These are phyloP conservation scores for Oryza meridionalis DNA, from an alignment of 176 grass and related monocot genomes.

Conservation along the genomic window DNA sequence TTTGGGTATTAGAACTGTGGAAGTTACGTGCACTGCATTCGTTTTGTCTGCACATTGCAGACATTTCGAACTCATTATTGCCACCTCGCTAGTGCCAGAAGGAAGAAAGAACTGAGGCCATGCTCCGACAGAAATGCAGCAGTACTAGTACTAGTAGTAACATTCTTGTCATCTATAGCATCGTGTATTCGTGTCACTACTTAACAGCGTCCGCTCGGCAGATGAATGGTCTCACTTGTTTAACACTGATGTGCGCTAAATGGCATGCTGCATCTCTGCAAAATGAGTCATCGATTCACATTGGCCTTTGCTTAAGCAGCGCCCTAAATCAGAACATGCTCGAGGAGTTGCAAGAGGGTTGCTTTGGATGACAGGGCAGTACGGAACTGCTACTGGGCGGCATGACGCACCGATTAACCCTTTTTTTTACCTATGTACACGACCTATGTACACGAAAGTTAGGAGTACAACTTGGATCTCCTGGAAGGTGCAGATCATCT, in stretches of 20 bases:
- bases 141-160: background rate
- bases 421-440: constrained; percentile 17
- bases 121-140: background rate
- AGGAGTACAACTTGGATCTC: background rate
- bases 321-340: too few relatives aligned
- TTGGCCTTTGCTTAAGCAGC: too few relatives aligned
- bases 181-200: background rate
- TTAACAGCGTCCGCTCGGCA: background rate
- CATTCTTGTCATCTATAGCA: background rate
- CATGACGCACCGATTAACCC: background rate
- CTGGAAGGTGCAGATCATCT: background rate
- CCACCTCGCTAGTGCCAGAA: background rate
- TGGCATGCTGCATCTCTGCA: background rate
- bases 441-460: background rate
- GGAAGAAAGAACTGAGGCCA: background rate
- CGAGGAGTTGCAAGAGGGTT: background rate
- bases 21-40: constrained; percentile 26
- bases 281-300: background rate
- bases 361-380: background rate
- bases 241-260: background rate
- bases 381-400: background rate
- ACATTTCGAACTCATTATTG: background rate
- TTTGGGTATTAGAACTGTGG: constrained; percentile 16
- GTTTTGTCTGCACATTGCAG: constrained; percentile 10
- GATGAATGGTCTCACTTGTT: background rate